Conservation (phyloP, 2,329 filamentous ascomycete species). For the Xylariales sp. region DNA sequence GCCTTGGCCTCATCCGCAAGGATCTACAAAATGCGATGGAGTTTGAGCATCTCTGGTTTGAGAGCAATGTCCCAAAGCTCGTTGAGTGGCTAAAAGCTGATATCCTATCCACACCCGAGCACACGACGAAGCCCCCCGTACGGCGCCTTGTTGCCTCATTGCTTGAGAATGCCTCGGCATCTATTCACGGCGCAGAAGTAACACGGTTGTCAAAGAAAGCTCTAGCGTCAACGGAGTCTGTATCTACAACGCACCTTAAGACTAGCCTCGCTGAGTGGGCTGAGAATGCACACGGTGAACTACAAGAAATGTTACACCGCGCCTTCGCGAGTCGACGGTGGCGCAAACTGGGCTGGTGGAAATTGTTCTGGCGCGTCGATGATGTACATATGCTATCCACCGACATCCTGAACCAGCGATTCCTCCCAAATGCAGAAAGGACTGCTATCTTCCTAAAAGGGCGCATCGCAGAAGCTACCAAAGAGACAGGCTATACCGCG, state of each 20-base stretch:
- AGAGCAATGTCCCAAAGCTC: conserved; percentile 63
- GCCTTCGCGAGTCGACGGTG: conserved; percentile 74
- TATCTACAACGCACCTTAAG: conserved; percentile 47
- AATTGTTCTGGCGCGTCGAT: conserved; percentile 90
- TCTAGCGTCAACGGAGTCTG: conserved; percentile 24
- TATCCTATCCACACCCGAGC: conserved; percentile 32
- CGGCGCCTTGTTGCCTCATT: conserved; percentile 63
- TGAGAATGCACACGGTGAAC: conserved; percentile 73
- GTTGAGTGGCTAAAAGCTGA: conserved; percentile 60
- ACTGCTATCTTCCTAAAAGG: conserved; percentile 80
- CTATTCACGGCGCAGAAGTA: conserved; percentile 47
- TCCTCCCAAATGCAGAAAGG: conserved; percentile 74
- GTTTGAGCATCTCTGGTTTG: conserved; percentile 71
- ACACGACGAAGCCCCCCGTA: conserved; percentile 60
- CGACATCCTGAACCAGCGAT: conserved; percentile 71
- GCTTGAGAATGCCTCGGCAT: conserved; percentile 47
- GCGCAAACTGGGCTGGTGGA: conserved; percentile 86
- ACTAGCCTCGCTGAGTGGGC: conserved; percentile 66
- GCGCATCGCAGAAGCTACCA: conserved; percentile 53
- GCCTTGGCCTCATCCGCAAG: conserved; percentile 62
- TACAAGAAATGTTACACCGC: conserved; percentile 72
- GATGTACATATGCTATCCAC: conserved; percentile 80
- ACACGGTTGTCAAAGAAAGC: conserved; percentile 28
- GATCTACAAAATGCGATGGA: conserved; percentile 64
- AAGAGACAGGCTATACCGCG: not conserved